Evolutionary conservation across 2,329 filamentous ascomycete genomes (phyloP).

Genomic region (Beauveria australis): DNA sequence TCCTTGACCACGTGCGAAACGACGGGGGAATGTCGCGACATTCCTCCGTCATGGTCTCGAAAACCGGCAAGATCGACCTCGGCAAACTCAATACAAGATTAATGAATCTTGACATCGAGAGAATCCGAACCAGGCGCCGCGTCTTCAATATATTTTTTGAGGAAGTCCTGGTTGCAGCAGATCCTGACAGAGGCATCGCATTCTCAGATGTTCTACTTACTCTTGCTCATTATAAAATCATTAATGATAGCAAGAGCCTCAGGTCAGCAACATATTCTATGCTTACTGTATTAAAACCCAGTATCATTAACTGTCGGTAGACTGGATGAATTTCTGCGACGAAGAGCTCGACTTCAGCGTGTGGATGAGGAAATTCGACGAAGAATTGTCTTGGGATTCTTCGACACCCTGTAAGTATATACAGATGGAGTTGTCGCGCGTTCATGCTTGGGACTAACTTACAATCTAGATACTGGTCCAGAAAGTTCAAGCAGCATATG

Average conservation of each 20-base stretch:
- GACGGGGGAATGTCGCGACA: slow-evolving; percentile 46
- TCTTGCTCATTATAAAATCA: slow-evolving; percentile 95
- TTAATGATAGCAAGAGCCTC: slow-evolving; percentile 93
- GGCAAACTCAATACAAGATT: slow-evolving; percentile 67
- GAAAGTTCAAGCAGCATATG: slow-evolving; percentile 69
- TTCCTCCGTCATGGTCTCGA: slow-evolving; percentile 44
- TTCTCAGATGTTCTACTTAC: slow-evolving; percentile 94
- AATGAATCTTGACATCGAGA: slow-evolving; percentile 60
- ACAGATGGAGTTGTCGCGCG: not conserved
- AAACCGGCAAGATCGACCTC: slow-evolving; percentile 59
- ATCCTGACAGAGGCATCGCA: slow-evolving; percentile 80
- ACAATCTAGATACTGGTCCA: slow-evolving; percentile 61
- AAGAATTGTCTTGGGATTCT: slow-evolving; percentile 87
- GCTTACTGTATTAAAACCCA: not conserved
- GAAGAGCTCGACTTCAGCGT: slow-evolving; percentile 80
- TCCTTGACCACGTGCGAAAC: slow-evolving; percentile 74
- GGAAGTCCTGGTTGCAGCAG: slow-evolving; percentile 88
- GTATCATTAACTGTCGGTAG: slow-evolving; percentile 35
- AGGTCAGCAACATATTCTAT: slow-evolving; percentile 41
- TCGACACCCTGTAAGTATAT: slow-evolving; percentile 68
- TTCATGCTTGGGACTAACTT: not conserved
- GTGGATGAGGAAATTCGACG: slow-evolving; percentile 92
- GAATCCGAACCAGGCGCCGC: slow-evolving; percentile 66
- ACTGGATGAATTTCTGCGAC: slow-evolving; percentile 87
- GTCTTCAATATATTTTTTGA: slow-evolving; percentile 95